A percentile compares a stretch with the other conserved stretches of the same genome.
phyloP scores from a whole-genome alignment of 192 early-diverging fungal species.

The Spinellus fusiger region DNA sequence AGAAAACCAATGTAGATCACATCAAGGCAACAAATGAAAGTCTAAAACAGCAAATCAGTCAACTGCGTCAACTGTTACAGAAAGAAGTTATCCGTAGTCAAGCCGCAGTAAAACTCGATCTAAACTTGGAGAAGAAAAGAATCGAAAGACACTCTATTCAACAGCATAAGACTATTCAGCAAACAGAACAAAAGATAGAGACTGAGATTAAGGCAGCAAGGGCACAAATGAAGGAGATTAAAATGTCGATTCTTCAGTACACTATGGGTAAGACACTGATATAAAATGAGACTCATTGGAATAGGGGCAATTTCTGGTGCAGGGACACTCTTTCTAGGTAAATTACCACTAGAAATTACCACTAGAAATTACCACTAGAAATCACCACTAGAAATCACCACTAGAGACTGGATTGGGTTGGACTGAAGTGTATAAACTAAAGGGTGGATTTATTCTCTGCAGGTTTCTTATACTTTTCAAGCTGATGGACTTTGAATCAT shows the following conservation, averaged over 20 bases:
- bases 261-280: constrained; percentile 66
- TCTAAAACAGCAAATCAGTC: constrained; percentile 75
- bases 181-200: constrained; percentile 83
- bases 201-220: constrained; percentile 75
- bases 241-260: constrained; percentile 75
- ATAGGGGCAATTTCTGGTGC: no score
- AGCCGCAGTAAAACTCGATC: constrained; percentile 79
- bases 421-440: no score
- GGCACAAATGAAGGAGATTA: constrained; percentile 86
- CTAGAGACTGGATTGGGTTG: no score
- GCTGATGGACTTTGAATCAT: no score
- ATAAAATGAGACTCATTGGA: no score
- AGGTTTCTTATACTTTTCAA: no score
- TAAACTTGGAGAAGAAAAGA: constrained; percentile 84
- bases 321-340: no score
- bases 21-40: constrained; percentile 78
- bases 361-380: no score
- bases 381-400: no score
- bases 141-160: constrained; percentile 78
- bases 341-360: no score
- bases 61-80: constrained; percentile 68
- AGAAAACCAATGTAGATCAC: constrained; percentile 79
- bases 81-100: constrained; percentile 83
- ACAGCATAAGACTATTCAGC: constrained; percentile 76
- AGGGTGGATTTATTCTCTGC: no score